A percentile compares a stretch with the other conserved stretches of the same genome.
Evolutionary conservation across 2,329 filamentous ascomycete species (phyloP).

Genomic region (Paracoccidioides lutzii): DNA sequence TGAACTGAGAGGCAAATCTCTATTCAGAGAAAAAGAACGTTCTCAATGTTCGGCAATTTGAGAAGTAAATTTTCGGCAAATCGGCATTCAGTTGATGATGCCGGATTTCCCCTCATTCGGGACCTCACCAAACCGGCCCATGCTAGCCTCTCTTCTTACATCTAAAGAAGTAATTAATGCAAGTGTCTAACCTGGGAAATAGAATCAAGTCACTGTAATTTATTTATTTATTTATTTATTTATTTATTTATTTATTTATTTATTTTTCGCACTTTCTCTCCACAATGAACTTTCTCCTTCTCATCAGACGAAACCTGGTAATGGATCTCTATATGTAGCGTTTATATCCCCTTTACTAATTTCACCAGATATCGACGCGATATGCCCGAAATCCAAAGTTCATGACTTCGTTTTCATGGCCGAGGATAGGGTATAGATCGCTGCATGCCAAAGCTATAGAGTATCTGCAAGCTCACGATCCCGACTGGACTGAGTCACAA

Average conservation of each 20-base stretch:
- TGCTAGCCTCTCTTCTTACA: neutral
- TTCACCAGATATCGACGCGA: neutral
- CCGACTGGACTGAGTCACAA: conserved; percentile 31
- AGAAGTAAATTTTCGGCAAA: neutral
- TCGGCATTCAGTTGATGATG: neutral
- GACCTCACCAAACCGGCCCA: neutral
- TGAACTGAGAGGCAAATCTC: too few relatives aligned
- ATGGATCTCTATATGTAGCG: neutral
- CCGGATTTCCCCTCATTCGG: neutral
- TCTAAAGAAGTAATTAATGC: neutral
- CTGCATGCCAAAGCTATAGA: conserved; percentile 16
- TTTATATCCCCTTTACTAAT: neutral
- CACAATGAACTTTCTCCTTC: neutral
- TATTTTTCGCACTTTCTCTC: neutral
- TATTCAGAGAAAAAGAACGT: neutral
- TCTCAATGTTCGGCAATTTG: neutral
- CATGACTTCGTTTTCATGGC: neutral
- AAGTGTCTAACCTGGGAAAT: neutral
- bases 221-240: neutral
- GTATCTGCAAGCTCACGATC: conserved; percentile 16
- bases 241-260: neutral
- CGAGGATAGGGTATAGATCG: neutral
- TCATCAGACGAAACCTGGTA: neutral
- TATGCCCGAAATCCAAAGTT: neutral
- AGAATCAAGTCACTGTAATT: neutral